Conservation (phyloP, 768 basidiomycete species). For the Suillus variegatus region DNA sequence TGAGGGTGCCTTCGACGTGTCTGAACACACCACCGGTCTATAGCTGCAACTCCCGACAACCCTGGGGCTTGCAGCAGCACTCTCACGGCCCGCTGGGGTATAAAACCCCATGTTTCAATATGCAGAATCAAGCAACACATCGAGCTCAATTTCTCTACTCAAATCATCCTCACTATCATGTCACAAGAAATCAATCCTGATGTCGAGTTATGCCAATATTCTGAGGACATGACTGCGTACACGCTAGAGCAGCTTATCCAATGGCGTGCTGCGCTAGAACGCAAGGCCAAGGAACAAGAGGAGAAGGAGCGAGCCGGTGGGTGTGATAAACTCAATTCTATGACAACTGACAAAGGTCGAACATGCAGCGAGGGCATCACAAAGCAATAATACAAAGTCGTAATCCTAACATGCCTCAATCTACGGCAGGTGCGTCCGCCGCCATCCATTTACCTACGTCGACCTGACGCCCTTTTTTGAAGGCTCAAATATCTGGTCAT, state of each 20-base stretch:
- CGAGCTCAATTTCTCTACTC: not conserved
- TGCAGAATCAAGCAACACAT: not conserved
- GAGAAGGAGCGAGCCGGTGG: constrained; percentile 4
- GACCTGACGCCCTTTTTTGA: not conserved
- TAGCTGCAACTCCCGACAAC: not conserved
- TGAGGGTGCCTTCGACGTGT: not conserved
- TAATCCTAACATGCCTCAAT: not conserved
- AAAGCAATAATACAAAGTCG: not conserved
- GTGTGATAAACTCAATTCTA: not conserved
- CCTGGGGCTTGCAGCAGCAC: not conserved
- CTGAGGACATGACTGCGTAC: constrained; percentile 5
- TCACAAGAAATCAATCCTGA: not conserved
- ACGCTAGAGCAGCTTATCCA: constrained; percentile 4
- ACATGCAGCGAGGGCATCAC: not conserved
- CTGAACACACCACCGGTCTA: not conserved
- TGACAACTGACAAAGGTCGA: not conserved
- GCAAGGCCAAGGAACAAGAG: constrained; percentile 4
- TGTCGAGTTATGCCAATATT: not conserved
- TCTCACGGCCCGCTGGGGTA: constrained; percentile 1
- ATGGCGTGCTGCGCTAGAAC: not conserved
- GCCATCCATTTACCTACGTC: too few relatives aligned
- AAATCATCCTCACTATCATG: not conserved
- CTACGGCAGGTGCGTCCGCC: not conserved
- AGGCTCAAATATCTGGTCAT: not conserved
- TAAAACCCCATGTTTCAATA: not conserved